These are phyloP conservation scores for Hanseniaspora thailandica DNA, from an alignment of 805 yeast genomes.

Conservation along the genomic window DNA sequence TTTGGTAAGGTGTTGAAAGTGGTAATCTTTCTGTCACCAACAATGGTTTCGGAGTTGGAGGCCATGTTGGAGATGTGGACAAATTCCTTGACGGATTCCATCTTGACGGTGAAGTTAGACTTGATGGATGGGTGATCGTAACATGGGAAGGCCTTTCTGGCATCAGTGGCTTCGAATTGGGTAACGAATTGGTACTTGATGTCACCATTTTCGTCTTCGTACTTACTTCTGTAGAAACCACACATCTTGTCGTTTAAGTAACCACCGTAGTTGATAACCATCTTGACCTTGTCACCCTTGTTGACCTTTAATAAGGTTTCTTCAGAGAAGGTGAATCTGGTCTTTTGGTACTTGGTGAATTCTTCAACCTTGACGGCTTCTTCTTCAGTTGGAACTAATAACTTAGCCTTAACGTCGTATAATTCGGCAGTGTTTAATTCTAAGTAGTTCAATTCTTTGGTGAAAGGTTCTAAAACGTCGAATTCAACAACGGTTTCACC, in stretches of 20 bases:
- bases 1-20: slow-evolving; percentile 63
- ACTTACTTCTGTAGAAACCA: slow-evolving; percentile 65
- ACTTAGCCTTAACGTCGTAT: slow-evolving; percentile 41
- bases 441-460: slow-evolving; percentile 31
- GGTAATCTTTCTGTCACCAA: slow-evolving; percentile 41
- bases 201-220: slow-evolving; percentile 45
- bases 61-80: slow-evolving; percentile 65
- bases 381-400: slow-evolving; percentile 23
- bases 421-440: slow-evolving; percentile 56
- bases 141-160: slow-evolving; percentile 78
- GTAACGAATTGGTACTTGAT: slow-evolving; percentile 69
- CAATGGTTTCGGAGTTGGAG: slow-evolving; percentile 34
- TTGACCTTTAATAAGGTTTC: slow-evolving; percentile 24
- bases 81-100: slow-evolving; percentile 44
- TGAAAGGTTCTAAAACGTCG: slow-evolving; percentile 35
- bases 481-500: slow-evolving; percentile 48
- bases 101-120: slow-evolving; percentile 55
- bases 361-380: slow-evolving; percentile 29
- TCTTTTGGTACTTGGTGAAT: slow-evolving; percentile 44
- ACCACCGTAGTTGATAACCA: slow-evolving; percentile 48
- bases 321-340: slow-evolving; percentile 45
- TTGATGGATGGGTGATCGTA: slow-evolving; percentile 75
- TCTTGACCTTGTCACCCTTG: slow-evolving; percentile 32
- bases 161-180: slow-evolving; percentile 79
- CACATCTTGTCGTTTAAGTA: slow-evolving; percentile 67